These are phyloP conservation scores for Pythium brassicae DNA, from an alignment of 352 stramenopile genomes.

Conservation along the genomic window DNA sequence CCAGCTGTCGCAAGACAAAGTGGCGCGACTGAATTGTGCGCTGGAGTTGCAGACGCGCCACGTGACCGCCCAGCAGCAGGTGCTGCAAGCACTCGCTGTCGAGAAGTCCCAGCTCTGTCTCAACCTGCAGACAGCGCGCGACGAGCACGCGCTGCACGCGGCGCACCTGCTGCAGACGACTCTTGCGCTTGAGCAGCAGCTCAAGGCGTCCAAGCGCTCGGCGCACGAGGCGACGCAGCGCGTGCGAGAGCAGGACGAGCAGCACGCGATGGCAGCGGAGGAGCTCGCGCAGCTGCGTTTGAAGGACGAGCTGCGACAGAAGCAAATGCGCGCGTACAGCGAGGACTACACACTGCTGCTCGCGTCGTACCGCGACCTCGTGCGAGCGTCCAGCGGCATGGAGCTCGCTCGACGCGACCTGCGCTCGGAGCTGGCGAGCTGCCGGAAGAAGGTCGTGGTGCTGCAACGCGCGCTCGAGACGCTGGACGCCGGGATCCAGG, in stretches of 20 bases:
- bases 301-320: conserved; percentile 4
- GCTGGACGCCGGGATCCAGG: conserved; percentile 30
- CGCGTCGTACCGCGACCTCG: conserved; percentile 13
- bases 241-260: conserved; percentile 11
- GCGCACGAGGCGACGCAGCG: conserved; percentile 2
- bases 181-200: conserved; percentile 21
- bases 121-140: conserved; percentile 8
- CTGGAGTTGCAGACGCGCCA: conserved; percentile 17
- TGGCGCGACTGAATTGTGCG: conserved; percentile 11
- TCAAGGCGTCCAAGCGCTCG: conserved; percentile 3
- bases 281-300: conserved; percentile 11
- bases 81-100: conserved; percentile 20
- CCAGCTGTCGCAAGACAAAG: conserved; percentile 2
- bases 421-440: conserved; percentile 21
- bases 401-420: conserved; percentile 31
- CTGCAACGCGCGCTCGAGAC: conserved; percentile 27
- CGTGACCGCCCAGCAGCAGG: conserved; percentile 24
- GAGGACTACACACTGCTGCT: conserved; percentile 20
- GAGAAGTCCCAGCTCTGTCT: neutral
- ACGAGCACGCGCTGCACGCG: conserved; percentile 22
- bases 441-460: conserved; percentile 22
- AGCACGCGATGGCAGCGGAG: neutral
- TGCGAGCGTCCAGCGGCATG: conserved; percentile 18
- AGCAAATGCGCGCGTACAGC: conserved; percentile 12
- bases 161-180: conserved; percentile 28